A percentile compares a stretch with the other conserved stretches of the same genome.
phyloP scores from a whole-genome alignment of 2,329 filamentous ascomycete genomes.

The Didymella exigua region DNA sequence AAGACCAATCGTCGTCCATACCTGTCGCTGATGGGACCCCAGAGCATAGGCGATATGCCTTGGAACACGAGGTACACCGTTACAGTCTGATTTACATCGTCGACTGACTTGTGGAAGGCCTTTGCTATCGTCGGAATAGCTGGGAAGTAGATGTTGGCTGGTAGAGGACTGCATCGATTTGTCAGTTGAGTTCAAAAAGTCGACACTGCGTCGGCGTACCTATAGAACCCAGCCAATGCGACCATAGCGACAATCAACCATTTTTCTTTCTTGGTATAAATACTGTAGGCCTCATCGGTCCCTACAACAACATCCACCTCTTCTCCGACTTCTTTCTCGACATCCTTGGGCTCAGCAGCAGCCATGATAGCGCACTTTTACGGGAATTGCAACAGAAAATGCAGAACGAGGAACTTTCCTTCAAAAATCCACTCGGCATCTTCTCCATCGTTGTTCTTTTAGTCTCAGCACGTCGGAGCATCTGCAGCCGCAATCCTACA shows the following conservation, averaged over 20 bases:
- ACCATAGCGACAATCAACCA: conserved; percentile 42
- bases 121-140: conserved; percentile 41
- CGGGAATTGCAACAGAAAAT: conserved; percentile 5
- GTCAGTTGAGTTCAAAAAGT: not conserved
- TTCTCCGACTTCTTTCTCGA: conserved; percentile 24
- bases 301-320: conserved; percentile 22
- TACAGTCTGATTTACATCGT: conserved; percentile 57
- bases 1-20: conserved; percentile 59
- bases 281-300: conserved; percentile 33
- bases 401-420: conserved; percentile 5
- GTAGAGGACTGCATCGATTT: conserved; percentile 39
- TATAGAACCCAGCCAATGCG: conserved; percentile 39
- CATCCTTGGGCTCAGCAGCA: conserved; percentile 10
- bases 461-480: conserved; percentile 24
- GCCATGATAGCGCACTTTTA: conserved; percentile 13
- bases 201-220: conserved; percentile 18
- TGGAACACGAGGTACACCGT: conserved; percentile 57
- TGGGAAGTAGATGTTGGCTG: conserved; percentile 51
- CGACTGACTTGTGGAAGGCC: conserved; percentile 50
- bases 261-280: conserved; percentile 38
- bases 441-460: conserved; percentile 9
- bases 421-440: conserved; percentile 9
- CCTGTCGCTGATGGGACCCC: conserved; percentile 59
- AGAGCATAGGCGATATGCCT: conserved; percentile 59
- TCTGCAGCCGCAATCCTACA: conserved; percentile 26